phyloP scores from a whole-genome alignment of 1,284 basidiomycete genomes.

The Sporisorium sorghi region DNA sequence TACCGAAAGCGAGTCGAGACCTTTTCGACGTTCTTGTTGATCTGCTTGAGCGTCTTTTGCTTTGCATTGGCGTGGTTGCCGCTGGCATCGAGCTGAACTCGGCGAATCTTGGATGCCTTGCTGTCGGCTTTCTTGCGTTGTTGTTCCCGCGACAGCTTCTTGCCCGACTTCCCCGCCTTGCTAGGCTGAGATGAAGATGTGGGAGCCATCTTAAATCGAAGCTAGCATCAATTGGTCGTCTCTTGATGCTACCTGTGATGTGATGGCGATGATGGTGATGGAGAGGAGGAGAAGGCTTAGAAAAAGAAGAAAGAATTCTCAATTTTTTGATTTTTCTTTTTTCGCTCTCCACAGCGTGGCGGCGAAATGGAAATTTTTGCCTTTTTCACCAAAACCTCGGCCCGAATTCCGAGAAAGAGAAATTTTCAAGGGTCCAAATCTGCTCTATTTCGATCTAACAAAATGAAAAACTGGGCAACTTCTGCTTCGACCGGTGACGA shows the following conservation, averaged over 20 bases:
- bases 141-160: constrained; percentile 49
- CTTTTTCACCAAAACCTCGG: not conserved
- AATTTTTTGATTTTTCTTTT: too few relatives aligned
- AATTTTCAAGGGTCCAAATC: not conserved
- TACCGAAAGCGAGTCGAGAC: constrained; percentile 58
- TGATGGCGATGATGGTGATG: not conserved
- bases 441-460: not conserved
- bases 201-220: constrained; percentile 20
- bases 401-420: constrained; percentile 23
- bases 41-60: constrained; percentile 53
- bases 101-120: constrained; percentile 44
- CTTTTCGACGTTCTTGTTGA: constrained; percentile 50
- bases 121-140: constrained; percentile 45
- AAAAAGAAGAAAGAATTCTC: too few relatives aligned
- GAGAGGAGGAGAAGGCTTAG: not conserved
- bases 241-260: not conserved
- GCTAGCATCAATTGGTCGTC: constrained; percentile 1
- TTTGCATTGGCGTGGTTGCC: constrained; percentile 39
- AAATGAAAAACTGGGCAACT: not conserved
- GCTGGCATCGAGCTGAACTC: constrained; percentile 45
- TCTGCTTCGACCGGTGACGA: too few relatives aligned
- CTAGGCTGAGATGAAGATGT: constrained; percentile 27
- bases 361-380: constrained; percentile 36
- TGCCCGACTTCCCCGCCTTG: constrained; percentile 45
- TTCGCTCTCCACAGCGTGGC: constrained; percentile 7